Percentiles rank a stretch among this genome's conserved stretches.
These are phyloP conservation scores for Persicaria tinctoria DNA, from an alignment of 148 eudicot species.

Conservation along the genomic window DNA sequence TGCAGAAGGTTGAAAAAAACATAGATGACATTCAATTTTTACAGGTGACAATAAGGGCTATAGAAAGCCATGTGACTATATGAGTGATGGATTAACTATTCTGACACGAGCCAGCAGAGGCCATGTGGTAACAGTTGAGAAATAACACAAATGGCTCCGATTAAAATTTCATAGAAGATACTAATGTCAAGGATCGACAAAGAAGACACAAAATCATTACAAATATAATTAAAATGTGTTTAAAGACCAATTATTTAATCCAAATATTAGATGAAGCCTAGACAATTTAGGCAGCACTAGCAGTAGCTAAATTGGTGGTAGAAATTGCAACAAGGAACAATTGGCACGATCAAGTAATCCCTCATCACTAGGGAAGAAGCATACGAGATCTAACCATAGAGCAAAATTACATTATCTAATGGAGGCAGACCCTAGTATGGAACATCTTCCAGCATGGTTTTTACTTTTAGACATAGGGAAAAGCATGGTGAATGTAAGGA, in stretches of 20 bases:
- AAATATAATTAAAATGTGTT: neutral
- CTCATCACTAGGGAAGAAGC: neutral
- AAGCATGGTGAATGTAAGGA: neutral
- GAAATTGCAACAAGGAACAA: neutral
- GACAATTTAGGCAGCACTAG: neutral
- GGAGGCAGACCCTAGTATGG: neutral
- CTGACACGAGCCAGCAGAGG: neutral
- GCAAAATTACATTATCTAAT: neutral
- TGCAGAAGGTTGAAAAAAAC: slow-evolving; percentile 27
- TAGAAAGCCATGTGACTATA: neutral
- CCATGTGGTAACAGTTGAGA: neutral
- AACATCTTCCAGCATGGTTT: neutral
- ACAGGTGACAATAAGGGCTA: neutral
- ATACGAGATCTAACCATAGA: neutral
- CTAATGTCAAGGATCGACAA: neutral
- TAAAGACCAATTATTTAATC: neutral
- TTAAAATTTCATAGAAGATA: neutral
- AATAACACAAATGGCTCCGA: neutral
- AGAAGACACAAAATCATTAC: neutral
- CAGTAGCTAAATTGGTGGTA: neutral
- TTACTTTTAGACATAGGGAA: neutral
- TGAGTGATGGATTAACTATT: neutral
- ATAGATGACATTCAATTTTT: neutral
- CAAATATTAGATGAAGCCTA: neutral
- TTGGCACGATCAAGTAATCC: neutral